These are phyloP conservation scores for Geotrichum siamense DNA, from an alignment of 1,139 yeast species.

Conservation along the genomic window DNA sequence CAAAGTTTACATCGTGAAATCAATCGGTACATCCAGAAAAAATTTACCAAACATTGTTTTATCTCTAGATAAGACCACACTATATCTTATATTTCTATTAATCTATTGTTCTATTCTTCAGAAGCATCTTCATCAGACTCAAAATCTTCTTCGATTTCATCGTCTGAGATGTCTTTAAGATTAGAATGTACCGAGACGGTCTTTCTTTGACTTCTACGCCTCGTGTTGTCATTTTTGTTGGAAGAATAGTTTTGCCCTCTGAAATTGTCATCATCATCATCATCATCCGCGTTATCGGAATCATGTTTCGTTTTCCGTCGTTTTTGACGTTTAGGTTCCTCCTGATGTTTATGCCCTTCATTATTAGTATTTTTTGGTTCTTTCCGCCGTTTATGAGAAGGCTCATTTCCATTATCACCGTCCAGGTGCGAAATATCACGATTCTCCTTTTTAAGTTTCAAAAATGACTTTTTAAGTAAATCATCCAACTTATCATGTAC, in stretches of 20 bases:
- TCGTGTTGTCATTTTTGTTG: constrained; percentile 2
- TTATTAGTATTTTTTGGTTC: constrained; percentile 21
- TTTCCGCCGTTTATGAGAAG: not conserved
- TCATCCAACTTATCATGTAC: constrained; percentile 26
- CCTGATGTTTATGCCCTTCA: constrained; percentile 14
- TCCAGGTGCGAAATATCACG: not conserved
- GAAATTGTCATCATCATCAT: constrained; percentile 6
- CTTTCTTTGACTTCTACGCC: constrained; percentile 4
- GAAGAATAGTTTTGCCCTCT: not conserved
- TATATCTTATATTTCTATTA: too few relatives aligned
- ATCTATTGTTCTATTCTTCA: too few relatives aligned
- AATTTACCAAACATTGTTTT: too few relatives aligned
- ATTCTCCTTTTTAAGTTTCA: constrained; percentile 17
- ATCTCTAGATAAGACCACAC: too few relatives aligned
- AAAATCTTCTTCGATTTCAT: constrained; percentile 24
- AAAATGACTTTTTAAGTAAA: constrained; percentile 9
- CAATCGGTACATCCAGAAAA: too few relatives aligned
- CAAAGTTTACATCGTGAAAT: too few relatives aligned
- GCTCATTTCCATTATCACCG: constrained; percentile 1
- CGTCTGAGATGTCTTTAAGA: constrained; percentile 14
- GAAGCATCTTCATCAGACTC: too few relatives aligned
- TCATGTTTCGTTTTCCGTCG: constrained; percentile 17
- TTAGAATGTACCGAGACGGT: not conserved
- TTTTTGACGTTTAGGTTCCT: constrained; percentile 7
- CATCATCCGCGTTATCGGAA: not conserved